These are phyloP conservation scores for Nakaseomyces sp. DNA, from an alignment of 1,139 yeast genomes.

Conservation along the genomic window DNA sequence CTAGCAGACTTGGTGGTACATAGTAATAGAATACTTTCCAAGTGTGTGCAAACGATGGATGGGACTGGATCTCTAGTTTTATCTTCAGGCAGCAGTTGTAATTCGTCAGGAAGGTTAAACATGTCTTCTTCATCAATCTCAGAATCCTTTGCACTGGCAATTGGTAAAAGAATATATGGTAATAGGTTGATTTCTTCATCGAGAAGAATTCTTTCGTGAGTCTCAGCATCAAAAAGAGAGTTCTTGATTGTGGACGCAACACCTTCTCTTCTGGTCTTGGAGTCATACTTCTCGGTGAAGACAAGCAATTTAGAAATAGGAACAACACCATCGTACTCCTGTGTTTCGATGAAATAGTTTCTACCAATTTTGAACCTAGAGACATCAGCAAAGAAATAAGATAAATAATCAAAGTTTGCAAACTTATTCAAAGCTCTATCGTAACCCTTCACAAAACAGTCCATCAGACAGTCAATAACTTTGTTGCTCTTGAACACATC, in stretches of 20 bases:
- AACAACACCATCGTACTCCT: slow-evolving; percentile 64
- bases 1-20: slow-evolving; percentile 69
- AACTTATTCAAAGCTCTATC: slow-evolving; percentile 61
- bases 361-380: slow-evolving; percentile 71
- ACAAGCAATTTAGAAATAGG: slow-evolving; percentile 76
- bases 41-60: slow-evolving; percentile 58
- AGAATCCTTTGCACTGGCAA: slow-evolving; percentile 67
- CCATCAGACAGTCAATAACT: slow-evolving; percentile 78
- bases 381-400: slow-evolving; percentile 84
- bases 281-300: slow-evolving; percentile 72
- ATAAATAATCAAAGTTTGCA: slow-evolving; percentile 73
- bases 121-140: slow-evolving; percentile 73
- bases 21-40: slow-evolving; percentile 67
- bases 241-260: slow-evolving; percentile 90
- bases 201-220: slow-evolving; percentile 51
- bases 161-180: slow-evolving; percentile 74
- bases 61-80: slow-evolving; percentile 66
- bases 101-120: slow-evolving; percentile 80
- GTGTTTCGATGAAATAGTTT: slow-evolving; percentile 62
- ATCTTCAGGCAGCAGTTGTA: slow-evolving; percentile 70
- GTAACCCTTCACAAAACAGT: slow-evolving; percentile 80
- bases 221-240: slow-evolving; percentile 68
- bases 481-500: slow-evolving; percentile 45
- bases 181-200: slow-evolving; percentile 63
- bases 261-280: slow-evolving; percentile 79